Conservation (phyloP, 768 basidiomycete genomes). For the Leccinum barrowsii region DNA sequence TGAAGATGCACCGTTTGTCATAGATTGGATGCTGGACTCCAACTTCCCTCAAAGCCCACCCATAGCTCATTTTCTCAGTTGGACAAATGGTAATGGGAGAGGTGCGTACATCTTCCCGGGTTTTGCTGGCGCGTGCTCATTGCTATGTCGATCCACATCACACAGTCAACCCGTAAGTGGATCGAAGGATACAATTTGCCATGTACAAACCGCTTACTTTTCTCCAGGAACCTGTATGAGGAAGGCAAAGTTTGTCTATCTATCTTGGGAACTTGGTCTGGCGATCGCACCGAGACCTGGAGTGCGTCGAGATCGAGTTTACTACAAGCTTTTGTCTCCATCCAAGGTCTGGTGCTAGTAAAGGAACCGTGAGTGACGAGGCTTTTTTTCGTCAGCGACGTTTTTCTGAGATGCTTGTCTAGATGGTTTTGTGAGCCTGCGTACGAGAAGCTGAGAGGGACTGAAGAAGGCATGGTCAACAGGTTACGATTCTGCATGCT, state of each 20-base stretch:
- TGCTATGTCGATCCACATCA: background rate
- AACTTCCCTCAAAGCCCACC: slow-evolving; percentile 84
- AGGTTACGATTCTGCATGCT: slow-evolving; percentile 43
- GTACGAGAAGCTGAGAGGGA: slow-evolving; percentile 88
- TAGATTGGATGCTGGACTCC: slow-evolving; percentile 88
- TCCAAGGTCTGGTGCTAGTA: slow-evolving; percentile 90
- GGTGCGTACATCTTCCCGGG: slow-evolving; percentile 14
- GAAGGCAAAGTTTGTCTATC: slow-evolving; percentile 95
- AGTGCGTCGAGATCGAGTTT: slow-evolving; percentile 79
- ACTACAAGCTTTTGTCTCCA: slow-evolving; percentile 89
- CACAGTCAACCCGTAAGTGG: slow-evolving; percentile 69
- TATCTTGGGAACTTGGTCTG: slow-evolving; percentile 88
- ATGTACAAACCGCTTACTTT: slow-evolving; percentile 1
- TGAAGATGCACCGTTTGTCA: slow-evolving; percentile 90
- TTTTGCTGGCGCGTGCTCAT: background rate
- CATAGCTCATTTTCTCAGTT: slow-evolving; percentile 84
- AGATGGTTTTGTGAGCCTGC: slow-evolving; percentile 93
- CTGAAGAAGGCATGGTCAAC: slow-evolving; percentile 85
- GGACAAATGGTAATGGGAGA: slow-evolving; percentile 93
- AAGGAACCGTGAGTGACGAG: slow-evolving; percentile 74
- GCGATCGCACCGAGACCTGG: slow-evolving; percentile 88
- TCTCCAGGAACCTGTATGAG: slow-evolving; percentile 79
- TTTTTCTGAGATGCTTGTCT: slow-evolving; percentile 4
- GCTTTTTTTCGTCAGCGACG: background rate
- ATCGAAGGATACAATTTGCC: background rate